These are phyloP conservation scores for Dictyostelium firmibasis DNA, from an alignment of 78 protist species.

Conservation along the genomic window DNA sequence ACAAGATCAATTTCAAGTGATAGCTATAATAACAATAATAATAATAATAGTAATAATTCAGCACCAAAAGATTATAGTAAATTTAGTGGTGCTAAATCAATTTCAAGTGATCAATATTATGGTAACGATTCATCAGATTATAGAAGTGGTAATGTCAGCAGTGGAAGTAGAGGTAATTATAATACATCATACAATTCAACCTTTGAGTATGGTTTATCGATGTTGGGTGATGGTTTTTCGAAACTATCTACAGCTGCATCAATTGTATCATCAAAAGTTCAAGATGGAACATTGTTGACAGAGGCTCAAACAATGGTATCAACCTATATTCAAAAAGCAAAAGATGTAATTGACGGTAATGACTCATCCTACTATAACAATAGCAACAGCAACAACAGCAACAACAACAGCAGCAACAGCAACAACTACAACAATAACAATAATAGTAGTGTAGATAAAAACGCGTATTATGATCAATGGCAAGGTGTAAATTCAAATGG, in stretches of 20 bases:
- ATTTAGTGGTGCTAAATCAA: conserved; percentile 64
- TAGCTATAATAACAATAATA: neutral
- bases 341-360: conserved; percentile 28
- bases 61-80: neutral
- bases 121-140: conserved; percentile 23
- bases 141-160: conserved; percentile 19
- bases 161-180: neutral
- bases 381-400: neutral
- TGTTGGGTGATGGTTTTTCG: conserved; percentile 44
- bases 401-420: too few relatives aligned
- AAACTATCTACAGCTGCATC: conserved; percentile 25
- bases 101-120: conserved; percentile 50
- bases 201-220: conserved; percentile 68
- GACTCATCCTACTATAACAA: neutral
- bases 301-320: conserved; percentile 40
- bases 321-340: conserved; percentile 63
- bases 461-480: conserved; percentile 15
- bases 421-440: neutral
- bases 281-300: conserved; percentile 63
- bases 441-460: neutral
- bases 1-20: conserved; percentile 11
- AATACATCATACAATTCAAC: neutral
- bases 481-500: conserved; percentile 30
- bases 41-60: neutral
- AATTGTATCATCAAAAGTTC: conserved; percentile 44